These are phyloP conservation scores for Kickxella alabastrina DNA, from an alignment of 192 early-diverging fungal species.

Conservation along the genomic window DNA sequence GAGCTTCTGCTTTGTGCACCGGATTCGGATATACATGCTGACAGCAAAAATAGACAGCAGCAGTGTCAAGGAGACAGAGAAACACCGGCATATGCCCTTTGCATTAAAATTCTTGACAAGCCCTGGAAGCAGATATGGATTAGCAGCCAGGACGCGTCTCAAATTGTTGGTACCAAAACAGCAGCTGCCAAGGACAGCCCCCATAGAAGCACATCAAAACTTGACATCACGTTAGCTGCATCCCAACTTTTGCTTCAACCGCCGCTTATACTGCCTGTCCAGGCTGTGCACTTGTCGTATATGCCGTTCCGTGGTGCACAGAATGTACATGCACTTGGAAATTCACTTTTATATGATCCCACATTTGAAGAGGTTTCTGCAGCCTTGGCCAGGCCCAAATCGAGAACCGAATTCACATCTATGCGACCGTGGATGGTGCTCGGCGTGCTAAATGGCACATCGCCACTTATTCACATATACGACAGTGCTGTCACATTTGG, in stretches of 20 bases:
- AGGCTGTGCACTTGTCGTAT: constrained; percentile 24
- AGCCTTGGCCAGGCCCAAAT: not conserved
- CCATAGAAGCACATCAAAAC: not conserved
- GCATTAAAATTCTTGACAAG: constrained; percentile 17
- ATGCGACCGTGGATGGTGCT: constrained; percentile 17
- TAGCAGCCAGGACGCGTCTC: constrained; percentile 1
- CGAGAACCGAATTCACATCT: too few relatives aligned
- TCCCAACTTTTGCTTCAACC: too few relatives aligned
- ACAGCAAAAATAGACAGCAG: too few relatives aligned
- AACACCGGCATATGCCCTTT: constrained; percentile 12
- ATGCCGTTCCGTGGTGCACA: constrained; percentile 23
- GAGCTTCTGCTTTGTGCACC: constrained; percentile 17
- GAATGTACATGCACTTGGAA: constrained; percentile 20
- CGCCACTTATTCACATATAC: constrained; percentile 16
- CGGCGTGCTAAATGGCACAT: constrained; percentile 15
- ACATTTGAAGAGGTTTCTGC: not conserved
- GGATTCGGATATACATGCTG: not conserved
- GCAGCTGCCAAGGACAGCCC: not conserved
- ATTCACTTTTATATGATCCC: constrained; percentile 24
- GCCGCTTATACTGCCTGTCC: constrained; percentile 34
- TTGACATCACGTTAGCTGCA: too few relatives aligned
- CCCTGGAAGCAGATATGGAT: constrained; percentile 44
- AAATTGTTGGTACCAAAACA: not conserved
- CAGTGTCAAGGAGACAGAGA: not conserved
- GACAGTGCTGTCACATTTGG: constrained; percentile 21